Evolutionary conservation across 768 basidiomycete genomes (phyloP).

Genomic region (Mycena venus): DNA sequence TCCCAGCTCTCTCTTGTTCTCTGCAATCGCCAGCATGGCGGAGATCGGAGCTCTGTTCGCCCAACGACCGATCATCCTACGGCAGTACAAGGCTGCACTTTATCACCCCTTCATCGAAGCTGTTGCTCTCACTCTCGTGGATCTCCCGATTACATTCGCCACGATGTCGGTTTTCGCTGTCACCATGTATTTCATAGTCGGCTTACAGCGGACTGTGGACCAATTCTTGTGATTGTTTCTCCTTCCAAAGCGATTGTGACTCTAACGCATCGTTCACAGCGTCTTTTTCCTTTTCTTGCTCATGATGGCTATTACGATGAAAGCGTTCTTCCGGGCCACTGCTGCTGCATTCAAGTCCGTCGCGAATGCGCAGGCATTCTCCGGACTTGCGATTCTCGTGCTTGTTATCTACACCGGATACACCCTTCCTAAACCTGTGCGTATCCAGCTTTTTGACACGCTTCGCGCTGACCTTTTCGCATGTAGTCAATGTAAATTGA

Average conservation of each 20-base stretch:
- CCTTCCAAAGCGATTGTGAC: neutral
- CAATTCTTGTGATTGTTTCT: constrained; percentile 66
- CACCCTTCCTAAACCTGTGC: constrained; percentile 57
- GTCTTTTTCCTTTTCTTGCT: constrained; percentile 63
- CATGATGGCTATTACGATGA: constrained; percentile 68
- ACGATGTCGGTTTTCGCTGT: constrained; percentile 51
- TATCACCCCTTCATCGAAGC: constrained; percentile 65
- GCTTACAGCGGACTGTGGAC: constrained; percentile 55
- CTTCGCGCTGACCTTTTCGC: neutral
- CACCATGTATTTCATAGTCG: constrained; percentile 65
- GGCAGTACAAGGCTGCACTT: constrained; percentile 60
- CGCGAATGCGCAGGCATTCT: constrained; percentile 62
- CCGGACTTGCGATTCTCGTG: constrained; percentile 55
- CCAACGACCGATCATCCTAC: constrained; percentile 61
- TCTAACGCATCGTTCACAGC: constrained; percentile 39
- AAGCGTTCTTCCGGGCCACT: constrained; percentile 71
- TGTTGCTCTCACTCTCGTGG: constrained; percentile 60
- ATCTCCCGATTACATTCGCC: constrained; percentile 52
- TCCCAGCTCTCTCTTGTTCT: constrained; percentile 64
- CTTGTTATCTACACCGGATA: constrained; percentile 70
- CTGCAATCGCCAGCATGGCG: constrained; percentile 71
- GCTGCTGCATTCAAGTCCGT: constrained; percentile 62
- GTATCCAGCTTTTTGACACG: neutral
- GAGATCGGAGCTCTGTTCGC: constrained; percentile 68
- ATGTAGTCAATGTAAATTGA: constrained; percentile 29